Base-by-base conservation (phyloP, 129 eudicot genomes). In the Pulicaria dysenterica region DNA sequence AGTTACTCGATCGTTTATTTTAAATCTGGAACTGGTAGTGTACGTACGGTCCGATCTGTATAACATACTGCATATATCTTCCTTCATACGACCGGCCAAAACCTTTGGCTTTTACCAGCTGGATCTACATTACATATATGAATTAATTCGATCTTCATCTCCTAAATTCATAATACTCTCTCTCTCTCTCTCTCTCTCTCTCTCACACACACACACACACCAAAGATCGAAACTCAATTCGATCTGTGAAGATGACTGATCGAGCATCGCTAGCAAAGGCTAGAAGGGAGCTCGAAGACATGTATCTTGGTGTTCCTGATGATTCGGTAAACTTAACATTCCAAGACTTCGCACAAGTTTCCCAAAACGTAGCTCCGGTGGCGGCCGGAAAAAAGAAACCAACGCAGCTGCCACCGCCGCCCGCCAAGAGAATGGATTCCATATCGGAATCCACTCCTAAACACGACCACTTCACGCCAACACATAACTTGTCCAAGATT, bases 321-420 rank as follows among this genome's bases (percentile, higher is more conserved):
- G 96, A 90, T 31, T 87, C 96, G 0, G 96, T 90, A 3, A 90
- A 90, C 85, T 84, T 90, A 55, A 90, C 93, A 9, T 87, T 90
- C 67, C 88, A 83, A 85, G 90, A 90, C 76, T 70, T 90, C 3
- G 96, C 93, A 16, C 73, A 90, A 55, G 75, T 90, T 3, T 58
- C 86, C 43, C 92, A 75, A 2, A 77, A 50, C 11, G 15, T 19
- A 3, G 47, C 64, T 4, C 45, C 73, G 17, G 66, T 81, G 3
- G 66, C 83, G 3, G 42, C 50, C 3, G 74, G 79, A n/a, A 82
- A 77, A 71, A 83, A 81, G 67, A 72, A 70, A 69, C 53, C 69
- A 2, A 5, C 57, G 9, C 67, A 39, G 6, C 58, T 40, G 1
- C 6, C 36, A 47, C 12, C 42, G 10, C 50, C 8, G 4, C 47